phyloP scores from a whole-genome alignment of 1,284 basidiomycete species.

The Ceratobasidium sp. region DNA sequence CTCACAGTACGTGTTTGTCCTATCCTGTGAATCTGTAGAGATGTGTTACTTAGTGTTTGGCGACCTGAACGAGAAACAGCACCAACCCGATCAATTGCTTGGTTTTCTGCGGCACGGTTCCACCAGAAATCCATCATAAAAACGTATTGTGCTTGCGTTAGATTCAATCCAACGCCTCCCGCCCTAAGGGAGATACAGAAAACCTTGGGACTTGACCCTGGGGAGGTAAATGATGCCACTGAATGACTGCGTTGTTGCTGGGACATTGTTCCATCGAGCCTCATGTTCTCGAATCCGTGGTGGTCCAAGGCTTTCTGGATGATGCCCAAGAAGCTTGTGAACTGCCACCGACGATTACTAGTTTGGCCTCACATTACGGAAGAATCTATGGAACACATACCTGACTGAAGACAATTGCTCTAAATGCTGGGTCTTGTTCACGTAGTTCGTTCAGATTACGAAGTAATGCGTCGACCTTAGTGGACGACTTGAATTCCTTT shows the following conservation, averaged over 20 bases:
- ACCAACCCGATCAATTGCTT: conserved; percentile 69
- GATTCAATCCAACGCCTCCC: conserved; percentile 89
- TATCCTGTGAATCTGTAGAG: conserved; percentile 69
- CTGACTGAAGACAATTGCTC: conserved; percentile 89
- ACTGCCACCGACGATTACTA: conserved; percentile 29
- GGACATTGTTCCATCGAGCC: conserved; percentile 95
- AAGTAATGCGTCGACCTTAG: conserved; percentile 80
- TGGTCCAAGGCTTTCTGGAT: conserved; percentile 79
- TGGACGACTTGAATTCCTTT: conserved; percentile 79
- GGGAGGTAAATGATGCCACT: conserved; percentile 74
- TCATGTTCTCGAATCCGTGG: conserved; percentile 74
- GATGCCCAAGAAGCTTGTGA: conserved; percentile 74
- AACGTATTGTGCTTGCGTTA: conserved; percentile 80
- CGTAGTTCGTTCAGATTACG: conserved; percentile 67
- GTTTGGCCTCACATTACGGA: conserved; percentile 8
- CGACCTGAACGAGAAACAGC: conserved; percentile 45
- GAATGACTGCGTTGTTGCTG: conserved; percentile 81
- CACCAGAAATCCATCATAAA: conserved; percentile 99
- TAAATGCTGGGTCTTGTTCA: conserved; percentile 77
- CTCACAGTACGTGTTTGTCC: conserved; percentile 77
- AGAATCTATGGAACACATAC: neutral
- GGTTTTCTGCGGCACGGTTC: conserved; percentile 89
- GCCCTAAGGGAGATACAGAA: conserved; percentile 85
- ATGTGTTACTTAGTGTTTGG: conserved; percentile 17
- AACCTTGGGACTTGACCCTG: conserved; percentile 73